Evolutionary conservation across 1,139 yeast species (phyloP), one percentile per base, ranked within the genome.

Genomic region (Blastobotrys elegans): DNA sequence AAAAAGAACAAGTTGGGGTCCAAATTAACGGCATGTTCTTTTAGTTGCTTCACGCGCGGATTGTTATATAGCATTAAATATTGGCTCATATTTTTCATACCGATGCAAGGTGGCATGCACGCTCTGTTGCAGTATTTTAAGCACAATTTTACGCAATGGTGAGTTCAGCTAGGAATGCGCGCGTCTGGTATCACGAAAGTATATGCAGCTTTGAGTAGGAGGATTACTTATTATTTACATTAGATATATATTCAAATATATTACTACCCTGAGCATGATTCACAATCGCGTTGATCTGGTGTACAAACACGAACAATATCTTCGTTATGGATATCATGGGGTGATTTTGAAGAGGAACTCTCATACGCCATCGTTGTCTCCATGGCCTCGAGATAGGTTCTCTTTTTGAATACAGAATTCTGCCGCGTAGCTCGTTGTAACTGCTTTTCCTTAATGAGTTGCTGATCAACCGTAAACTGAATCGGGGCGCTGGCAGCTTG

Each of bases 401-500:
- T 10, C 26, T 44, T 44, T 4, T 21, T 4, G 3, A 42, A 24
- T 14, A 37, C 40, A 10, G 31, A 24, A n/a, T 22, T 21, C 2
- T 14, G 4, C 33, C 31, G 11, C 4, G 30, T 22, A 8, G 38
- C 38, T 10, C 10, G 5, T 24, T 24, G 27, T 5, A 32, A n/a
- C 5, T 6, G 16, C 7, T 21, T 21, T 31, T 36, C 13, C 2
- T 22, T 29, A 18, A 32, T 7, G 17, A 44, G 35, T 40, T 66
- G 63, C 43, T 70, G 68, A 58, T 83, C 88, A 30, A 86, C 75
- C 1, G 95, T 86, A 57, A 84, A 85, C 65, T 86, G 89, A 55
- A 84, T 86, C 14, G 96, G 92, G 48, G 85, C 77, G n/a, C 94
- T 74, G 3, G 95, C 95, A n/a, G 95, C 92, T 64, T 82, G 88